Base-by-base conservation (phyloP, 441 rosid species). In the Jatropha multifida region DNA sequence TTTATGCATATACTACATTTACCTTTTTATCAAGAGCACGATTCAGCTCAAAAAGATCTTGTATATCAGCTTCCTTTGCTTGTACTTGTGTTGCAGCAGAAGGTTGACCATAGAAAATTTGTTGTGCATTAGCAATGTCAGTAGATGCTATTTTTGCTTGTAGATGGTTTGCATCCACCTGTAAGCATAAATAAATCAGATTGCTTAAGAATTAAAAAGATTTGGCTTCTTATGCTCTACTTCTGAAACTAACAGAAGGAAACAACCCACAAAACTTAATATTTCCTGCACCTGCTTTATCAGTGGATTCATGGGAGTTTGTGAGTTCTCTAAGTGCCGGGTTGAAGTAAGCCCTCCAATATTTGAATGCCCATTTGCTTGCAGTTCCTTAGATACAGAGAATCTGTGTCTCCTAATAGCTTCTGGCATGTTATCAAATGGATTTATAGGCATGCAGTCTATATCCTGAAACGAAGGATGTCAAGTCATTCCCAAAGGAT, bases 391-490 rank as follows among this genome's bases (percentile, higher is more conserved):
- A 69, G 88, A 83, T 54, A 84, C 72, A 54, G 86, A 71, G 58
- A 83, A 81, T 78, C 80, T 67, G 60, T 86, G 88, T 79, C 85
- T 94, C 82, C 91, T 84, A 80, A 92, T 90, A 85, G 88, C 87
- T 82, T 93, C 99, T 23, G 98, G 98, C 93, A 97, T 87, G 87
- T 90, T 95, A 55, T 92, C 97, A 73, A 87, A 76, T 11, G 94
- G 91, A 86, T 92, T 87, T 77, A 76, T 78, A 81, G 99, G 99
- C 99, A 97, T 95, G 87, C 98, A 95, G 81, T 97, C 97, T 83
- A 92, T 83, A 86, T 95, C 99, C 99, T 97, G 91, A 81, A 83
- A 79, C 56, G 64, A 64, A 83, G 48, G 67, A 60, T 61, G 58
- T 61, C 58, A 59, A 76, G 71, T 80, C 60, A 65, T 74, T 75